Conservation (phyloP, 768 basidiomycete species). For the Cytidiella melzeri region DNA sequence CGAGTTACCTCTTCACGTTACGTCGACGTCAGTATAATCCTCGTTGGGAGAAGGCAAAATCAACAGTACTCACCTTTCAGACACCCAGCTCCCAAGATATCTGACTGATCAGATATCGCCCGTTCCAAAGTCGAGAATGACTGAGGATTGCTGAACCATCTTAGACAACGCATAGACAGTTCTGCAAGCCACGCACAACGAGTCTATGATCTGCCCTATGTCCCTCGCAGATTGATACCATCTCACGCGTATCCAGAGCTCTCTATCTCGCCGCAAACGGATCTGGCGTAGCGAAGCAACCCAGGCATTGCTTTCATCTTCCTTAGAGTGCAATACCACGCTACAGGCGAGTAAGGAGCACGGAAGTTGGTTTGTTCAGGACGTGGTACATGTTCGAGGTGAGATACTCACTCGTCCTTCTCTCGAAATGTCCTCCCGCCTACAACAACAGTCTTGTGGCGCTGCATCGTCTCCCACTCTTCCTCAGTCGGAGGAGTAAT, state of each 20-base stretch:
- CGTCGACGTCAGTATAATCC: no score
- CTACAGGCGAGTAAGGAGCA: no score
- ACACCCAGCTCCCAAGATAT: not conserved
- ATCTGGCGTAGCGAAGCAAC: not conserved
- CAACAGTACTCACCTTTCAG: not conserved
- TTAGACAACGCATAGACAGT: no score
- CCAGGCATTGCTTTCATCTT: not conserved
- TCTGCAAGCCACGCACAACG: not conserved
- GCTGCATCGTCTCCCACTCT: not conserved
- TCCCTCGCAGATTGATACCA: not conserved
- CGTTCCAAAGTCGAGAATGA: not conserved
- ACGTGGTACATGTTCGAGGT: not conserved
- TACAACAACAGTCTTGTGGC: not conserved
- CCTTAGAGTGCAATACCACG: not conserved
- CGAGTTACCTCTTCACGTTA: slow-evolving; percentile 4
- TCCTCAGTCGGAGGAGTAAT: not conserved
- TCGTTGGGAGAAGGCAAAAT: not conserved
- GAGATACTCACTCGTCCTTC: not conserved
- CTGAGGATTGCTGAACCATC: not conserved
- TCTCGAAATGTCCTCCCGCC: not conserved
- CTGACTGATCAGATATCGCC: not conserved
- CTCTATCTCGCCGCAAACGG: not conserved
- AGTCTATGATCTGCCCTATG: not conserved
- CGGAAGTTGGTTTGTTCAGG: not conserved
- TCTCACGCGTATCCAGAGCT: not conserved